Percentiles rank a stretch among this genome's conserved stretches.
Conservation (phyloP, 768 basidiomycete species). For the Lactifluus echinatus region DNA sequence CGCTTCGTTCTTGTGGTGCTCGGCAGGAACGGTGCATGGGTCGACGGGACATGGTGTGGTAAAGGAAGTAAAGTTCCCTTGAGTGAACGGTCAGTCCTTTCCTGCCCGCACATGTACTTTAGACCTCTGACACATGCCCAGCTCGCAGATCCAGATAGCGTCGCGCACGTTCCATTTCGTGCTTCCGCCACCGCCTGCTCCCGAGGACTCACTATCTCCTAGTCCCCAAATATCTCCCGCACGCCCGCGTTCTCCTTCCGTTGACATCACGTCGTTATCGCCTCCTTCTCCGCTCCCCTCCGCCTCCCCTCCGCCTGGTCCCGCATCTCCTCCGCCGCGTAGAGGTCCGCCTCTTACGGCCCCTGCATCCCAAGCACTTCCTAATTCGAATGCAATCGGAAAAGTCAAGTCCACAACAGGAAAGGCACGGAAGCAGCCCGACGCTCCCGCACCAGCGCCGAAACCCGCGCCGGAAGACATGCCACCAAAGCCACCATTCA, state of each 20-base stretch:
- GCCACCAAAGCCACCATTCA: slow-evolving; percentile 82
- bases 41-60: slow-evolving; percentile 93
- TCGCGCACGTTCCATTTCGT: slow-evolving; percentile 96
- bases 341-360: slow-evolving; percentile 41
- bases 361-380: slow-evolving; percentile 39
- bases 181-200: slow-evolving; percentile 77
- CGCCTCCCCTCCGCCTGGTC: slow-evolving; percentile 58
- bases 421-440: slow-evolving; percentile 10
- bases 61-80: slow-evolving; percentile 82
- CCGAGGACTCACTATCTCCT: slow-evolving; percentile 74
- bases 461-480: slow-evolving; percentile 61
- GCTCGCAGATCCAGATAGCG: slow-evolving; percentile 94
- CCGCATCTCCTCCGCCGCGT: slow-evolving; percentile 34
- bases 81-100: slow-evolving; percentile 57
- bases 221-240: slow-evolving; percentile 64
- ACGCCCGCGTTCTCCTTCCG: slow-evolving; percentile 63
- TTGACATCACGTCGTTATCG: slow-evolving; percentile 63
- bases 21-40: slow-evolving; percentile 97
- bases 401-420: slow-evolving; percentile 13
- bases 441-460: slow-evolving; percentile 30
- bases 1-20: slow-evolving; percentile 84
- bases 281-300: slow-evolving; percentile 77
- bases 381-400: slow-evolving; percentile 52
- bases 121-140: slow-evolving; percentile 28
- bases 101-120: neutral